A percentile compares a stretch with the other conserved stretches of the same genome.
These are phyloP conservation scores for Sporothrix inflata DNA, from an alignment of 2,329 filamentous ascomycete genomes.

Conservation along the genomic window DNA sequence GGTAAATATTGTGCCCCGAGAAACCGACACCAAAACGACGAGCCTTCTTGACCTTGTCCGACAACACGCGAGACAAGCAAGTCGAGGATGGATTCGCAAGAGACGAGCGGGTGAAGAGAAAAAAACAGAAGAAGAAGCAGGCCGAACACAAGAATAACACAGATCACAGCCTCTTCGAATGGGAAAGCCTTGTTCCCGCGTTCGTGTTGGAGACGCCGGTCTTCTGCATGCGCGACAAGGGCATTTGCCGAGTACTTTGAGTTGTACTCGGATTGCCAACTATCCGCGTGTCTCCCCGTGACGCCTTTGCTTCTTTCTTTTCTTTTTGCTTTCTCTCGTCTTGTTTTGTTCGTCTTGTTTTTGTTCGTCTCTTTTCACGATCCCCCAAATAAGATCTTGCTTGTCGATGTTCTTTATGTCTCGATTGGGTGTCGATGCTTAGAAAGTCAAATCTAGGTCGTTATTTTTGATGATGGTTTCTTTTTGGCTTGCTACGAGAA, in stretches of 20 bases:
- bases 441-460: neutral
- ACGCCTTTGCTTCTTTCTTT: neutral
- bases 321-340: neutral
- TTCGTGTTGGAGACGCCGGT: neutral
- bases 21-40: neutral
- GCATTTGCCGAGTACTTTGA: no score
- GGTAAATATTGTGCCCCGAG: neutral
- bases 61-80: neutral
- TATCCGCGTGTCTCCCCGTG: neutral
- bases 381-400: neutral
- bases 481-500: neutral
- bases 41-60: neutral
- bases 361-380: neutral
- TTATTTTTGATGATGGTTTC: neutral
- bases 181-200: neutral
- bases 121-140: neutral
- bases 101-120: neutral
- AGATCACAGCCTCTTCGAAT: neutral
- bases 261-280: no score
- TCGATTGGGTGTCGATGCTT: neutral
- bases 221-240: neutral
- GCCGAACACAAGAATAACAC: neutral
- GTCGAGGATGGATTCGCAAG: neutral
- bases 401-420: neutral
- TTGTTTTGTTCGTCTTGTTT: neutral